phyloP scores from a whole-genome alignment of 2,329 filamentous ascomycete genomes.

The Alternaria gansuensis region DNA sequence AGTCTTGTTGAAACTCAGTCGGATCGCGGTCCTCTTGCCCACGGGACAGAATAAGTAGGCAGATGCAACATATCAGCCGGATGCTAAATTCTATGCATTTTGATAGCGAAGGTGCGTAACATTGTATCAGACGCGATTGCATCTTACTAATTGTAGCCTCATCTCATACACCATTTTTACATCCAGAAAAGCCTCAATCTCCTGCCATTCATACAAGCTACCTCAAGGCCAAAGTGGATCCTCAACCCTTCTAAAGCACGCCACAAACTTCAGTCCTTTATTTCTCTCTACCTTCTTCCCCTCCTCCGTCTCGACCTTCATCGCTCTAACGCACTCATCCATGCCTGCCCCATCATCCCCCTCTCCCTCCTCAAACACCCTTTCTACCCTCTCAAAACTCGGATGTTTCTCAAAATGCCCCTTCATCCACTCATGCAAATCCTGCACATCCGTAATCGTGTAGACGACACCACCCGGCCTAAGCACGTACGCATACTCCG shows the following conservation, averaged over 20 bases:
- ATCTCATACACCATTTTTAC: no score
- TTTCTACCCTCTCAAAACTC: conserved; percentile 76
- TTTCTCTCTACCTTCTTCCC: conserved; percentile 96
- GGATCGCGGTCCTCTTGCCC: no score
- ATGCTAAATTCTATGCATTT: no score
- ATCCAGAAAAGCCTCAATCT: no score
- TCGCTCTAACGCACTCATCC: conserved; percentile 76
- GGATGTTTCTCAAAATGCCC: conserved; percentile 80
- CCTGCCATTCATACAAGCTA: background rate
- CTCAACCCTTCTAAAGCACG: conserved; percentile 80
- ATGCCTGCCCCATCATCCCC: conserved; percentile 69
- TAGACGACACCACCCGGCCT: conserved; percentile 87
- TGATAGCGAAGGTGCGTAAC: no score
- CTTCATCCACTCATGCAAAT: conserved; percentile 93
- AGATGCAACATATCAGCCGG: no score
- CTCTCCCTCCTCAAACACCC: conserved; percentile 61
- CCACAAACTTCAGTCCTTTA: conserved; percentile 88
- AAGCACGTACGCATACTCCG: conserved; percentile 91
- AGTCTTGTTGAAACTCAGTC: no score
- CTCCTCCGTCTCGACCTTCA: conserved; percentile 90
- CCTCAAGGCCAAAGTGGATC: conserved; percentile 71
- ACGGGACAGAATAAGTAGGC: no score
- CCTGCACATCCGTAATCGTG: conserved; percentile 96
- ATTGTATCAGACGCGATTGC: no score
- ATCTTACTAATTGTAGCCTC: no score